Evolutionary conservation across 805 yeast genomes (phyloP).

Genomic region (Wickerhamia fluorescens): DNA sequence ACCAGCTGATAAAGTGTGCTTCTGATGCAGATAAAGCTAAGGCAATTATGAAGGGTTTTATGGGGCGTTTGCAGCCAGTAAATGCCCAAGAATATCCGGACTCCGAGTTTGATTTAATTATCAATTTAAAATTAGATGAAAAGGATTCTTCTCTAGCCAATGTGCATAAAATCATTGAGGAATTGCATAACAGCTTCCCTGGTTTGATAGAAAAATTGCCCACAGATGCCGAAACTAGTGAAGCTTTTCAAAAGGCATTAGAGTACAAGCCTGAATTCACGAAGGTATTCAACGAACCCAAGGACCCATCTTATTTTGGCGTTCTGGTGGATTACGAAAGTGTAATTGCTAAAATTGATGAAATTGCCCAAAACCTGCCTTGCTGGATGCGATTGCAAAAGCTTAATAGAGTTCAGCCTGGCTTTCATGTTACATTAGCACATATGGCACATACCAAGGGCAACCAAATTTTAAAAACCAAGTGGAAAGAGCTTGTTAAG

Average conservation of each 20-base stretch:
- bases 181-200: slow-evolving; percentile 36
- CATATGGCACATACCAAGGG: slow-evolving; percentile 28
- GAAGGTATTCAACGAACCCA: slow-evolving; percentile 21
- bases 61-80: slow-evolving; percentile 61
- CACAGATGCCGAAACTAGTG: slow-evolving; percentile 30
- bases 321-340: not conserved
- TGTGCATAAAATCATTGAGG: slow-evolving; percentile 5
- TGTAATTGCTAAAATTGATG: too few relatives aligned
- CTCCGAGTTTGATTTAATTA: slow-evolving; percentile 53
- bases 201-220: slow-evolving; percentile 20
- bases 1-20: slow-evolving; percentile 65
- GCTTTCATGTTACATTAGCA: slow-evolving; percentile 63
- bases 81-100: slow-evolving; percentile 49
- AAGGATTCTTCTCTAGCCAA: slow-evolving; percentile 13
- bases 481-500: slow-evolving; percentile 12
- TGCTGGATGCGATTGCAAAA: slow-evolving; percentile 20
- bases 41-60: slow-evolving; percentile 68
- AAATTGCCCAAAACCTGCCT: too few relatives aligned
- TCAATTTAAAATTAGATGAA: slow-evolving; percentile 43
- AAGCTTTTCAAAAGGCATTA: slow-evolving; percentile 49
- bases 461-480: slow-evolving; percentile 11
- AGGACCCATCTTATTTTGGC: slow-evolving; percentile 38
- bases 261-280: slow-evolving; percentile 45
- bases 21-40: slow-evolving; percentile 45
- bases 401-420: slow-evolving; percentile 36